Evolutionary conservation across 129 eudicot genomes (phyloP).

Genomic region (Ambrosia artemisiifolia): DNA sequence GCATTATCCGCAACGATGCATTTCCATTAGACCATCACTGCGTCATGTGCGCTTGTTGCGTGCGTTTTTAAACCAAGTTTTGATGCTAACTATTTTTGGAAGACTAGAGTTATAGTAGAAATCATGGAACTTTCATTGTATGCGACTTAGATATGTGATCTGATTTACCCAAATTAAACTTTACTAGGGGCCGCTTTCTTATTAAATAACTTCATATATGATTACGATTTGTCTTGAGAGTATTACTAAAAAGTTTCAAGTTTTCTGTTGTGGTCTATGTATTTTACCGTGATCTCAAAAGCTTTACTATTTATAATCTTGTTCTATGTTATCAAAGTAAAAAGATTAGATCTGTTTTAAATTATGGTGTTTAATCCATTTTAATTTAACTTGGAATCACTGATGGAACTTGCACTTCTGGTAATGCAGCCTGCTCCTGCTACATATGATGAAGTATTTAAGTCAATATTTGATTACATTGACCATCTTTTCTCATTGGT

Average conservation of each 20-base stretch:
- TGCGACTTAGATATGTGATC: no score
- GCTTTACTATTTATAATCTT: background rate
- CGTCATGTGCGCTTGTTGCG: no score
- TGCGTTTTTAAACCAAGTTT: no score
- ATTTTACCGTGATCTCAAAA: background rate
- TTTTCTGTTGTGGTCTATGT: background rate
- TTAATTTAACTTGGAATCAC: conserved; percentile 6
- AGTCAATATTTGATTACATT: conserved; percentile 83
- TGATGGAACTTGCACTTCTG: conserved; percentile 15
- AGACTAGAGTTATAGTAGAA: background rate
- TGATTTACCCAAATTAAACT: background rate
- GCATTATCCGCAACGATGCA: no score
- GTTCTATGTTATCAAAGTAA: background rate
- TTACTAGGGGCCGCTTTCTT: background rate
- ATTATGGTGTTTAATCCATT: background rate
- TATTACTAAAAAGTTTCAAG: conserved; percentile 8
- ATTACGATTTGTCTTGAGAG: background rate
- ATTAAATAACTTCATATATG: background rate
- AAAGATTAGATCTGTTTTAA: background rate
- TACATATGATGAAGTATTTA: conserved; percentile 85
- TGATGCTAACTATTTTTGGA: background rate
- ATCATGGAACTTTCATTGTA: no score
- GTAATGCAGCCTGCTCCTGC: conserved; percentile 83
- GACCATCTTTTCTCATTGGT: conserved; percentile 86
- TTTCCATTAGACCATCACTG: no score